Percentiles rank a stretch among this genome's conserved stretches.
phyloP scores from a whole-genome alignment of 2,329 filamentous ascomycete genomes.

The Colletotrichum chlorophyti region DNA sequence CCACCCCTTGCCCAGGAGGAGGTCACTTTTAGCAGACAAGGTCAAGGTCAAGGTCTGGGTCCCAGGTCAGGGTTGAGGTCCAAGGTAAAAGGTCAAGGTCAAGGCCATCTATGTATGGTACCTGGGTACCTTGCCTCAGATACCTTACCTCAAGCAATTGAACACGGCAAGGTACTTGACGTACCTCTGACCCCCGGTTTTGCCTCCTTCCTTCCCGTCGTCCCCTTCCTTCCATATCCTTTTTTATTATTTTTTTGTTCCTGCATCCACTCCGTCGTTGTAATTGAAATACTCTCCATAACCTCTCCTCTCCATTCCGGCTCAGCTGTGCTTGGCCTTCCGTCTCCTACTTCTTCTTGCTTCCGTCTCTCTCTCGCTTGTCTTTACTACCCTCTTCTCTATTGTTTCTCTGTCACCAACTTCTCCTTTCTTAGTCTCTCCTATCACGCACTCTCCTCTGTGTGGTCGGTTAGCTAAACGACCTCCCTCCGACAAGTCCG shows the following conservation, averaged over 20 bases:
- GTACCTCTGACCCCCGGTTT: background rate
- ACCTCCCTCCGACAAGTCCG: background rate
- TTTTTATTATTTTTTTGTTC: slow-evolving; percentile 14
- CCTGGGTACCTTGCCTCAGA: too few relatives aligned
- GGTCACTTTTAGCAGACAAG: too few relatives aligned
- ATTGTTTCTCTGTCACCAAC: background rate
- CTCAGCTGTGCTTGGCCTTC: slow-evolving; percentile 24
- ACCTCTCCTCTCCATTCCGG: slow-evolving; percentile 14
- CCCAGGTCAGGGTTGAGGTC: too few relatives aligned
- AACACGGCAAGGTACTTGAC: background rate
- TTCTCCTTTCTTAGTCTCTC: slow-evolving; percentile 12
- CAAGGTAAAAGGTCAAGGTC: too few relatives aligned
- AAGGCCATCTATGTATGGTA: too few relatives aligned
- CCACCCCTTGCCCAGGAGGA: too few relatives aligned
- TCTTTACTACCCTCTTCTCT: background rate
- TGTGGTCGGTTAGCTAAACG: slow-evolving; percentile 21
- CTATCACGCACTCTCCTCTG: background rate
- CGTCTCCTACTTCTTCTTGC: slow-evolving; percentile 26
- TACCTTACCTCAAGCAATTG: background rate
- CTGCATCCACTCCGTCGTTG: slow-evolving; percentile 23
- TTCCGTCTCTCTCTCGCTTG: slow-evolving; percentile 18
- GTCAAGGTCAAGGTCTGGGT: slow-evolving; percentile 3
- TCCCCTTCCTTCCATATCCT: background rate
- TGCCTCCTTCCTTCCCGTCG: background rate
- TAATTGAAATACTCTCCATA: slow-evolving; percentile 27